These are phyloP conservation scores for Mariannaea sp. DNA, from an alignment of 2,329 filamentous ascomycete genomes.

Conservation along the genomic window DNA sequence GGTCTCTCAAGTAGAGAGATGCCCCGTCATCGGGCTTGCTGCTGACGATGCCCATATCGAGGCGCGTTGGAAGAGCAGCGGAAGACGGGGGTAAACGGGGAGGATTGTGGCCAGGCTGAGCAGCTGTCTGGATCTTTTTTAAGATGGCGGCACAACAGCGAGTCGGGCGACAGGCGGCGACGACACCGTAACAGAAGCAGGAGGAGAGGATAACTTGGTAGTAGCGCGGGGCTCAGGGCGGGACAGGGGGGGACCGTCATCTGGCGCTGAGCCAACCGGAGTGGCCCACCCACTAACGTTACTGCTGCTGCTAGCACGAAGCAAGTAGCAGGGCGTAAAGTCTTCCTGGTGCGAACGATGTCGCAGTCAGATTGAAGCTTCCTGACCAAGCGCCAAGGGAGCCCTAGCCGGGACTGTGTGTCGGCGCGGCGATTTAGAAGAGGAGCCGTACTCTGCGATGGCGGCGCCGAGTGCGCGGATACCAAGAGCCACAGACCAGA, in stretches of 20 bases:
- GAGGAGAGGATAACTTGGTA: slow-evolving; percentile 34
- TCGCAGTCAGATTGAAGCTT: slow-evolving; percentile 17
- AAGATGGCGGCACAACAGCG: slow-evolving; percentile 33
- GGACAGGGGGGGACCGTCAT: slow-evolving; percentile 39
- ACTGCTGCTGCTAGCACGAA: no score
- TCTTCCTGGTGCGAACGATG: slow-evolving; percentile 18
- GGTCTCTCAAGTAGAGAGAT: slow-evolving; percentile 84
- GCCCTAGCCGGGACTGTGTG: slow-evolving; percentile 4
- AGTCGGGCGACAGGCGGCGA: slow-evolving; percentile 28
- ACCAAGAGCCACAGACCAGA: background rate
- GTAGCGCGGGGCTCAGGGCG: slow-evolving; percentile 39
- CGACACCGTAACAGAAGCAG: slow-evolving; percentile 33
- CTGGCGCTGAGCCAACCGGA: slow-evolving; percentile 40
- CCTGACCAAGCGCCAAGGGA: slow-evolving; percentile 12
- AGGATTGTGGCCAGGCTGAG: slow-evolving; percentile 30
- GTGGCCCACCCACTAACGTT: slow-evolving; percentile 33
- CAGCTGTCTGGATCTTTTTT: slow-evolving; percentile 37
- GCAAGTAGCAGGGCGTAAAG: no score
- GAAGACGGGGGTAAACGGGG: slow-evolving; percentile 23
- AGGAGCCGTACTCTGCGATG: background rate
- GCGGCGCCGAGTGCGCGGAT: background rate
- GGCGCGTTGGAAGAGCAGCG: slow-evolving; percentile 26
- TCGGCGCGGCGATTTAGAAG: background rate
- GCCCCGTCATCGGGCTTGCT: slow-evolving; percentile 86
- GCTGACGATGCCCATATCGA: slow-evolving; percentile 87